Evolutionary conservation across 1,284 basidiomycete species (phyloP).

Genomic region (Sporisorium exsertum): DNA sequence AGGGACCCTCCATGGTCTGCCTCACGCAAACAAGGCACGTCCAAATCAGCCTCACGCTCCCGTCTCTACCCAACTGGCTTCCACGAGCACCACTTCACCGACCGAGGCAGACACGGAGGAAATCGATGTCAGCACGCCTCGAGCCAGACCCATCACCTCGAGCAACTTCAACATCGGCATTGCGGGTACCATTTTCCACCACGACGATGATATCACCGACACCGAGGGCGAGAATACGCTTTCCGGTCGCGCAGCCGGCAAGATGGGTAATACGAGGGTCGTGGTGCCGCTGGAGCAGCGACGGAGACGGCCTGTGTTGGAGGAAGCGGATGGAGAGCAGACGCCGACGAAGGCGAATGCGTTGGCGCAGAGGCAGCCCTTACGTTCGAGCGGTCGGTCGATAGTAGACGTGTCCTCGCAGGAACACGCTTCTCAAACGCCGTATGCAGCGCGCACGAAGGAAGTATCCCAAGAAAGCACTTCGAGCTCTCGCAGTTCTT

Average conservation of each 20-base stretch:
- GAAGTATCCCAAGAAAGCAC: background rate
- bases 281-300: constrained; percentile 32
- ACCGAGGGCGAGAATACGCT: constrained; percentile 22
- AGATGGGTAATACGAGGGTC: constrained; percentile 5
- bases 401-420: background rate
- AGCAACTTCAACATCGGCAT: constrained; percentile 41
- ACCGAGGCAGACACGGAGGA: constrained; percentile 28
- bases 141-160: constrained; percentile 34
- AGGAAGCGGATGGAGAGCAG: constrained; percentile 40
- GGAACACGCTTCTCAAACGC: background rate
- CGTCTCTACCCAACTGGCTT: background rate
- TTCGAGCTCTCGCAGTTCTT: background rate
- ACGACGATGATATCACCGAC: constrained; percentile 40
- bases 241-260: background rate
- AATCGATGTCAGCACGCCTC: constrained; percentile 46
- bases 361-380: constrained; percentile 1
- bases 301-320: constrained; percentile 12
- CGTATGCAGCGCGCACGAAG: no score
- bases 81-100: background rate
- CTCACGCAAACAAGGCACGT: background rate
- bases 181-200: constrained; percentile 41
- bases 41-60: background rate
- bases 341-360: constrained; percentile 39
- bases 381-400: background rate
- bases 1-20: background rate